A percentile compares a stretch with the other conserved stretches of the same genome.
phyloP scores from a whole-genome alignment of 2,329 filamentous ascomycete genomes.

The Botrytis pseudocinerea region DNA sequence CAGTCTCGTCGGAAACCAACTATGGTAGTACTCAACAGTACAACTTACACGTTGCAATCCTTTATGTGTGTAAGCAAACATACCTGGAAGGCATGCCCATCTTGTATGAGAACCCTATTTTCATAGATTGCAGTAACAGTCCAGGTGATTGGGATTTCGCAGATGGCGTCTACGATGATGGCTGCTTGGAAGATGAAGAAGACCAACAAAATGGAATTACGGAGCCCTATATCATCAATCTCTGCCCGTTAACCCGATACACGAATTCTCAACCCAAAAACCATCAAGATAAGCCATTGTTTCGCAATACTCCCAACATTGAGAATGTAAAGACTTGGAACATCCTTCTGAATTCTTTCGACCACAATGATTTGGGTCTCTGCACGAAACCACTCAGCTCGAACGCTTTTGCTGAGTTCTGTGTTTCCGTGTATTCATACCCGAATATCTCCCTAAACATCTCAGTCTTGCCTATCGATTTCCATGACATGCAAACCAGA shows the following conservation, averaged over 20 bases:
- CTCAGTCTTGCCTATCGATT: neutral
- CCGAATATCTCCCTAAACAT: neutral
- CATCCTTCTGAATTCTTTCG: neutral
- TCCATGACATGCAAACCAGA: accelerated
- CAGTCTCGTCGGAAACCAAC: neutral
- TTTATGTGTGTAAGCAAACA: neutral
- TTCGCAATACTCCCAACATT: neutral
- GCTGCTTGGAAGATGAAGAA: neutral
- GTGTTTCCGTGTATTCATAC: neutral
- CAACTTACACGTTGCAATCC: neutral
- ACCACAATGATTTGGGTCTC: neutral
- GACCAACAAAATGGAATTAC: neutral
- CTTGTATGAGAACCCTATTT: neutral
- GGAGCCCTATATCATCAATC: neutral
- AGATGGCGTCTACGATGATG: neutral
- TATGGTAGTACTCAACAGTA: neutral
- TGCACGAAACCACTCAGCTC: neutral
- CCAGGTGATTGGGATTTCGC: neutral
- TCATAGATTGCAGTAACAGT: neutral
- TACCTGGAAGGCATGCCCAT: neutral
- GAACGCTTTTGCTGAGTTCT: neutral
- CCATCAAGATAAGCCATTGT: neutral
- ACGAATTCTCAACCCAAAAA: neutral
- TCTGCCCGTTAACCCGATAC: neutral
- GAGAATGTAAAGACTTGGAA: neutral